Percentiles rank a stretch among this genome's conserved stretches.
These are phyloP conservation scores for Orbilia ellipsospora DNA, from an alignment of 2,329 filamentous ascomycete genomes.

Conservation along the genomic window DNA sequence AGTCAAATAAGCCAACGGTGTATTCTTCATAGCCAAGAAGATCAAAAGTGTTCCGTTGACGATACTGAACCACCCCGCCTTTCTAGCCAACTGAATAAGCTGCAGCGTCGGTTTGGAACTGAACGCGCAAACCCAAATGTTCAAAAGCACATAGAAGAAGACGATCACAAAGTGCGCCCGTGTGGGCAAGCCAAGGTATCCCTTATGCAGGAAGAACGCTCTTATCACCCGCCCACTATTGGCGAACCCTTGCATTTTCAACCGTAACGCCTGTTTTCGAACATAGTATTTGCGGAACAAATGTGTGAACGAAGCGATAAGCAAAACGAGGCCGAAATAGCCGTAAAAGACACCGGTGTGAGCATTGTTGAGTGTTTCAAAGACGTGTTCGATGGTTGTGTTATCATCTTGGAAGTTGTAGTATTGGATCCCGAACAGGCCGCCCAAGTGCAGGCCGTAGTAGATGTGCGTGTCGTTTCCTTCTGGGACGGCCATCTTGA, in stretches of 20 bases:
- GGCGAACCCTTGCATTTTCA: conserved; percentile 20
- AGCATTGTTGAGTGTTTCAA: conserved; percentile 51
- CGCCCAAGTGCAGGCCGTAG: conserved; percentile 51
- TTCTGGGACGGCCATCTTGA: conserved; percentile 13
- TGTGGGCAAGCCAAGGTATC: conserved; percentile 48
- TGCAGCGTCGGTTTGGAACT: conserved; percentile 48
- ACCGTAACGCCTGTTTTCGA: conserved; percentile 21
- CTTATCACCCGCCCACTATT: conserved; percentile 23
- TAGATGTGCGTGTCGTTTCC: conserved; percentile 48
- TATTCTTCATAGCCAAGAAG: conserved; percentile 56
- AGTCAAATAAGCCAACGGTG: conserved; percentile 48
- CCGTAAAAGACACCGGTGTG: conserved; percentile 54
- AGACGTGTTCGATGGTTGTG: conserved; percentile 49
- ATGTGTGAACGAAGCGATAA: conserved; percentile 30
- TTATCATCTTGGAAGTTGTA: conserved; percentile 48
- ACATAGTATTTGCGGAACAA: conserved; percentile 49
- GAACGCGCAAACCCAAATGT: conserved; percentile 50
- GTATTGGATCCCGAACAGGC: conserved; percentile 42
- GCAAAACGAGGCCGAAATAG: conserved; percentile 40
- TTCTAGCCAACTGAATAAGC: conserved; percentile 53
- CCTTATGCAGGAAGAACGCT: conserved; percentile 47
- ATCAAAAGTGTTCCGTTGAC: conserved; percentile 51
- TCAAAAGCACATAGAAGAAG: conserved; percentile 43
- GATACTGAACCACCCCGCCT: conserved; percentile 50
- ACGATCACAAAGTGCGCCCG: conserved; percentile 49